phyloP scores from a whole-genome alignment of 352 stramenopile genomes.

The Aphanomyces stellatus region DNA sequence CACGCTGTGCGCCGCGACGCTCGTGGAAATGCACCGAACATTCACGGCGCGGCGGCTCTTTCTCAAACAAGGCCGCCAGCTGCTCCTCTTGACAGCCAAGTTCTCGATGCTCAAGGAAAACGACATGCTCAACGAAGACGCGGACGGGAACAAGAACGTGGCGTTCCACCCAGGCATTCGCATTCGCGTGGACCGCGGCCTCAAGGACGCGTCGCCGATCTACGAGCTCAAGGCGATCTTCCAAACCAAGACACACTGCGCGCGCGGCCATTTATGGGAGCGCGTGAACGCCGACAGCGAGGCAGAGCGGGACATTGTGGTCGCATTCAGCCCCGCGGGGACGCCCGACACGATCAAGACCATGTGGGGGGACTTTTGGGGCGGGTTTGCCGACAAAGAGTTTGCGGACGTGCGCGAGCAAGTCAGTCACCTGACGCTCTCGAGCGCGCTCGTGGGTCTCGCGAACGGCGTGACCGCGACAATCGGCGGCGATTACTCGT shows the following conservation, averaged over 20 bases:
- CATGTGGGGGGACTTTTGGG: slow-evolving; percentile 80
- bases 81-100: slow-evolving; percentile 70
- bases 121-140: slow-evolving; percentile 72
- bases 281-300: slow-evolving; percentile 19
- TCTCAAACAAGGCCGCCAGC: slow-evolving; percentile 53
- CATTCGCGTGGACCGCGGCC: slow-evolving; percentile 52
- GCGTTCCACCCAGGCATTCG: slow-evolving; percentile 69
- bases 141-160: slow-evolving; percentile 76
- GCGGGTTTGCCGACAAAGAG: slow-evolving; percentile 72
- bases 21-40: slow-evolving; percentile 61
- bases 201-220: slow-evolving; percentile 35
- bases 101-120: slow-evolving; percentile 82
- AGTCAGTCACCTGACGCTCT: slow-evolving; percentile 60
- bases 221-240: slow-evolving; percentile 83
- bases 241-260: slow-evolving; percentile 74
- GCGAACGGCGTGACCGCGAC: slow-evolving; percentile 52
- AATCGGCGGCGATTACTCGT: slow-evolving; percentile 63
- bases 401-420: slow-evolving; percentile 66
- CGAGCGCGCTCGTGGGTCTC: slow-evolving; percentile 43
- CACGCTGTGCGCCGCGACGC: slow-evolving; percentile 57
- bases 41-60: slow-evolving; percentile 65
- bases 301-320: slow-evolving; percentile 39
- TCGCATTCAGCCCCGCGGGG: slow-evolving; percentile 68
- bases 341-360: slow-evolving; percentile 73
- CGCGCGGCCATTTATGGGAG: slow-evolving; percentile 67